These are phyloP conservation scores for Salinomyces thailandicus DNA, from an alignment of 2,329 filamentous ascomycete species.

Conservation along the genomic window DNA sequence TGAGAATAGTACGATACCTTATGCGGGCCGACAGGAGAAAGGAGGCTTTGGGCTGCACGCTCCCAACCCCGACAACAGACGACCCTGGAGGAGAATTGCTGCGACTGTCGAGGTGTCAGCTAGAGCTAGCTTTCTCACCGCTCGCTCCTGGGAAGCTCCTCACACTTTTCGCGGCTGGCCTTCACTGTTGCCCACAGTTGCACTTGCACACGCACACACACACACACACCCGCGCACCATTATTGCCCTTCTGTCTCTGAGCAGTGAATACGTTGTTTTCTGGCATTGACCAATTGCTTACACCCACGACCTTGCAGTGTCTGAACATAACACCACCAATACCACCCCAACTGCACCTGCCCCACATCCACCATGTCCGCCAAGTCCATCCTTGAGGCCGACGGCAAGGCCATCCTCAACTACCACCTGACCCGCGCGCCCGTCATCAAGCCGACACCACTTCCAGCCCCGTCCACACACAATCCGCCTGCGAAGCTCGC, in stretches of 20 bases:
- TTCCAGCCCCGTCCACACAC: constrained; percentile 73
- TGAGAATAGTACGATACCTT: neutral
- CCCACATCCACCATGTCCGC: constrained; percentile 59
- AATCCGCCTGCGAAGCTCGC: constrained; percentile 87
- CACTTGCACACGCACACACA: neutral
- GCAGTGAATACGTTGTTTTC: constrained; percentile 1
- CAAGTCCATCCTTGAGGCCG: constrained; percentile 96
- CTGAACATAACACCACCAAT: constrained; percentile 7
- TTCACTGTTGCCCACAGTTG: neutral
- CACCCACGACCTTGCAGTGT: constrained; percentile 6
- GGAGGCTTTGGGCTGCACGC: neutral
- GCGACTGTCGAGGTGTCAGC: constrained; percentile 6
- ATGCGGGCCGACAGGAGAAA: neutral
- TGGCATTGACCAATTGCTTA: constrained; percentile 14
- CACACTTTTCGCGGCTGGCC: neutral
- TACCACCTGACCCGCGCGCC: constrained; percentile 98
- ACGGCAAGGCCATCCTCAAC: constrained; percentile 99
- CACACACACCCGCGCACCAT: too few species aligned
- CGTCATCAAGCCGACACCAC: constrained; percentile 95
- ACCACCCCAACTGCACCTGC: constrained; percentile 5
- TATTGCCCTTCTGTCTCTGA: too few species aligned
- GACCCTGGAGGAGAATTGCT: neutral
- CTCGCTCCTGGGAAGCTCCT: constrained; percentile 5
- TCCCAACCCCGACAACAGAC: neutral
- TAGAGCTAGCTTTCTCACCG: constrained; percentile 11